A percentile compares a stretch with the other conserved stretches of the same genome.
These are phyloP conservation scores for Lepidium campestre DNA, from an alignment of 441 rosid genomes.

Conservation along the genomic window DNA sequence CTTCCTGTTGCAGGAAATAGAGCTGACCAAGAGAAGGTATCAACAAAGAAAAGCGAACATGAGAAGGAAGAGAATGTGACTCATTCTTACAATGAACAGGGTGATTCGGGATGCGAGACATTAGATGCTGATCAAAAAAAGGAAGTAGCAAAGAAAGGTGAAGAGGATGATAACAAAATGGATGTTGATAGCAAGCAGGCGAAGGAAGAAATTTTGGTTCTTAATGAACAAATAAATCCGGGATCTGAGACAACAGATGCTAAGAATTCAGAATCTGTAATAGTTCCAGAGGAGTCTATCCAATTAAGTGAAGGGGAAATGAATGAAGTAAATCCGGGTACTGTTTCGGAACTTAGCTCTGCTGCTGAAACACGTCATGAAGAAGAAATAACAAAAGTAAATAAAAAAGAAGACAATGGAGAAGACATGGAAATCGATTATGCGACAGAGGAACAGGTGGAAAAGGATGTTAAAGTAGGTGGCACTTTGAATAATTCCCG, in stretches of 20 bases:
- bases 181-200: neutral
- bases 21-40: constrained; percentile 5
- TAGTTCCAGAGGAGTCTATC: constrained; percentile 16
- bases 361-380: constrained; percentile 13
- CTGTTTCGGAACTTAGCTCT: constrained; percentile 14
- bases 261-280: constrained; percentile 1
- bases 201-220: neutral
- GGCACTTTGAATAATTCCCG: neutral
- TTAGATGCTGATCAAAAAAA: too few relatives aligned
- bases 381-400: constrained; percentile 23
- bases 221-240: neutral
- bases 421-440: constrained; percentile 27
- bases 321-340: constrained; percentile 11
- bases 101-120: neutral
- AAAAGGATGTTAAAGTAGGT: constrained; percentile 24
- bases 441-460: constrained; percentile 41
- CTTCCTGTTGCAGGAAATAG: neutral
- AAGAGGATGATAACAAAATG: neutral
- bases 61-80: neutral
- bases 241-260: constrained; percentile 13
- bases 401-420: constrained; percentile 26
- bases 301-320: constrained; percentile 22
- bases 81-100: neutral
- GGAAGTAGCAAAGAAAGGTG: neutral
- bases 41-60: neutral